Conservation (phyloP, 2,329 filamentous ascomycete species). For the Sphaerulina musiva region DNA sequence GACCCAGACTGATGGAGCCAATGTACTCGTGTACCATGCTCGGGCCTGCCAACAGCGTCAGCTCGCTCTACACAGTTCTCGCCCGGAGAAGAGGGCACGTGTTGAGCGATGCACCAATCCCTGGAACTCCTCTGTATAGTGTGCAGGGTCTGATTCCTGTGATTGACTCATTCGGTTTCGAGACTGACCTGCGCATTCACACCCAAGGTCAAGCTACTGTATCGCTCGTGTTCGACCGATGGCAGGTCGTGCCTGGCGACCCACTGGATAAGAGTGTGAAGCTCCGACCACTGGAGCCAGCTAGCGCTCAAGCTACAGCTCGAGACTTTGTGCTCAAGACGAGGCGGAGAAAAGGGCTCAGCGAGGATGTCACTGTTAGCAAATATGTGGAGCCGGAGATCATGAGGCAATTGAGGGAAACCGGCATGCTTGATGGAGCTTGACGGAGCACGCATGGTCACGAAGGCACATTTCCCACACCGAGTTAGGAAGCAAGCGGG, state of each 20-base stretch:
- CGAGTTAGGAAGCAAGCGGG: background rate
- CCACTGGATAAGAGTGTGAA: slow-evolving; percentile 83
- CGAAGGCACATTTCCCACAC: background rate
- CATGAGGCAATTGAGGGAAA: slow-evolving; percentile 80
- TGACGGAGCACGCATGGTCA: background rate
- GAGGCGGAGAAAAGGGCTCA: slow-evolving; percentile 81
- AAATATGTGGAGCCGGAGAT: slow-evolving; percentile 96
- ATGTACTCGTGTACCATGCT: slow-evolving; percentile 90
- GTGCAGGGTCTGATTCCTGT: slow-evolving; percentile 89
- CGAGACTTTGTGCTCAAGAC: slow-evolving; percentile 97
- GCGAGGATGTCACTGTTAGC: slow-evolving; percentile 90
- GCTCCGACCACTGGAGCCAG: slow-evolving; percentile 77
- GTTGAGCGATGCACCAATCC: slow-evolving; percentile 85
- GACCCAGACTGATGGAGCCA: slow-evolving; percentile 92
- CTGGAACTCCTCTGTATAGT: slow-evolving; percentile 87
- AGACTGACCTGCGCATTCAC: slow-evolving; percentile 93
- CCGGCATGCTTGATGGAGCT: slow-evolving; percentile 58
- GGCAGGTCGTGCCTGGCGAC: slow-evolving; percentile 93
- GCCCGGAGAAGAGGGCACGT: slow-evolving; percentile 86
- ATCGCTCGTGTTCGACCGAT: slow-evolving; percentile 87
- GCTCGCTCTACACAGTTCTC: slow-evolving; percentile 84
- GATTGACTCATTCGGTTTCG: slow-evolving; percentile 95
- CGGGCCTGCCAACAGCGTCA: slow-evolving; percentile 81
- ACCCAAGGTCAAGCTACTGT: slow-evolving; percentile 89
- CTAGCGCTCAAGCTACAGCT: slow-evolving; percentile 79